These are phyloP conservation scores for Apodospora peruviana DNA, from an alignment of 495 filamentous ascomycete genomes.

Conservation along the genomic window DNA sequence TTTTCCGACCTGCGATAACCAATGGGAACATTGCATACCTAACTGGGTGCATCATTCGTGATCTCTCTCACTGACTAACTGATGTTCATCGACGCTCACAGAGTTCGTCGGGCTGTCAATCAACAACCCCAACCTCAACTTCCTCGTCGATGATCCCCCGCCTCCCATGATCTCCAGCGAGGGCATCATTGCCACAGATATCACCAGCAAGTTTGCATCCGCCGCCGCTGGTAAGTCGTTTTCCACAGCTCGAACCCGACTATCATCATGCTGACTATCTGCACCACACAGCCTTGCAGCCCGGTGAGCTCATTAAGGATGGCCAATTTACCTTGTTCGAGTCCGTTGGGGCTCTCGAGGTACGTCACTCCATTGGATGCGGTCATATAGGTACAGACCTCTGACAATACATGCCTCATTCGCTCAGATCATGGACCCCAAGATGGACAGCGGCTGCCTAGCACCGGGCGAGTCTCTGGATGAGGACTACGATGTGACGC, in stretches of 20 bases:
- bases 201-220: slow-evolving; percentile 67
- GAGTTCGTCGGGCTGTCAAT: slow-evolving; percentile 18
- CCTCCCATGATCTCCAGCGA: slow-evolving; percentile 35
- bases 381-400: neutral
- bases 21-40: too few species aligned
- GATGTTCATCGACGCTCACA: too few species aligned
- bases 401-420: too few species aligned
- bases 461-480: slow-evolving; percentile 72
- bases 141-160: slow-evolving; percentile 10
- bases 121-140: slow-evolving; percentile 20
- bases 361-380: slow-evolving; percentile 29
- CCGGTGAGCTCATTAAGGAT: slow-evolving; percentile 89
- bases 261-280: neutral
- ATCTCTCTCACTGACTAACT: too few species aligned
- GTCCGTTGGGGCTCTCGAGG: slow-evolving; percentile 91
- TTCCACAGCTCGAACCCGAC: neutral
- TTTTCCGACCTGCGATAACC: neutral
- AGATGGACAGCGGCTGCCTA: slow-evolving; percentile 93
- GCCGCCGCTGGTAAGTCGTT: slow-evolving; percentile 63
- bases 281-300: slow-evolving; percentile 54
- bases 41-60: too few species aligned
- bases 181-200: slow-evolving; percentile 59
- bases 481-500: slow-evolving; percentile 75
- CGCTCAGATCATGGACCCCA: slow-evolving; percentile 88
- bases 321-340: slow-evolving; percentile 89